Evolutionary conservation across 257 asterid genomes (phyloP), one percentile per base, ranked within the genome.

Genomic region (Euphrasia confusa): DNA sequence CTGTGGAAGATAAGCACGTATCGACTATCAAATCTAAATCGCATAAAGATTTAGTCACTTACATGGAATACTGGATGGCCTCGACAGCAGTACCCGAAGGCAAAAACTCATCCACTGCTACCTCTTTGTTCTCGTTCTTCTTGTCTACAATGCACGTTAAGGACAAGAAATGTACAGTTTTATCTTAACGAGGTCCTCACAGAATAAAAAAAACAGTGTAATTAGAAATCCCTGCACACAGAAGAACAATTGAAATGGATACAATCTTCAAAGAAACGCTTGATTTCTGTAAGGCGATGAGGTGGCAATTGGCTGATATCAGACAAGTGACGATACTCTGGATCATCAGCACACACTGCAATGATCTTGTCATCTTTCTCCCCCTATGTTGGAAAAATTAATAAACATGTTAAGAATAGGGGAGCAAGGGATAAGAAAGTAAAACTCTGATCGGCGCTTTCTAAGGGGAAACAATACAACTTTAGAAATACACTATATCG

Each of bases 271-370:
- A 91, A 91, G 77, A 91, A 91, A 49, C 98, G 95, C 4, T 89
- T 87, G 65, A 91, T 91, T 80, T 91, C 98, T 59, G 86, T 74
- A 4, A 91, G 81, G 40, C 98, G 96, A 71, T 91, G 98, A 48
- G 95, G 95, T 24, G 95, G 88, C 40, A 91, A 94, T 80, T 91
- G 95, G 80, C 80, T 80, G 70, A 91, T 91, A 69, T 91, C 97
- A 14, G 93, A 88, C 78, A 73, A 83, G 80, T 91, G 90, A 64
- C 94, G 88, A 66, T 84, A 86, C 66, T 91, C 98, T 2, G 98
- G 98, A 79, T 91, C 98, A 40, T 91, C 98, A 66, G 97, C 98
- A 58, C 97, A 88, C 4, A 91, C 97, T 8, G 98, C 98, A 63
- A 91, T 91, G 71, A 91, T 91, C 82, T 91, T 91, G 39, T 91